Conservation (phyloP, 2,329 filamentous ascomycete species). For the Trichoderma atroviride region DNA sequence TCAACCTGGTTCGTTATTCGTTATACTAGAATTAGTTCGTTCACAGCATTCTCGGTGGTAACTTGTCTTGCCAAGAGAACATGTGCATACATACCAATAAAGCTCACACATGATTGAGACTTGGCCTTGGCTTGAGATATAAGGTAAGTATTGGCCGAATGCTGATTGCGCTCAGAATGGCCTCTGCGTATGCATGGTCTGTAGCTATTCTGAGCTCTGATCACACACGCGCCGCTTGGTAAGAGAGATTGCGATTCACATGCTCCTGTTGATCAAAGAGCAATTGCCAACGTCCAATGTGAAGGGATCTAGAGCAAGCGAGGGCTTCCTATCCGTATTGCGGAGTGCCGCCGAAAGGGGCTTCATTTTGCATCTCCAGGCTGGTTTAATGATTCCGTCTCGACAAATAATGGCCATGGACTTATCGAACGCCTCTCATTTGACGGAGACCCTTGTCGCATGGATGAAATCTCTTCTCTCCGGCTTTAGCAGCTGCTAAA, state of each 20-base stretch:
- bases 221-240: neutral
- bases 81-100: neutral
- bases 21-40: neutral
- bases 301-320: neutral
- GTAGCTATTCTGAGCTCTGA: neutral
- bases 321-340: neutral
- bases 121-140: neutral
- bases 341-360: neutral
- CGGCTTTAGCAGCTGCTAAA: conserved; percentile 25
- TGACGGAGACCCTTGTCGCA: conserved; percentile 21
- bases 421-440: conserved; percentile 26
- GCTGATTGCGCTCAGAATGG: neutral
- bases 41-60: neutral
- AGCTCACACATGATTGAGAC: neutral
- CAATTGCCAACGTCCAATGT: neutral
- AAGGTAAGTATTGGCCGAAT: neutral
- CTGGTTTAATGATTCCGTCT: neutral
- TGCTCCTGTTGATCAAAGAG: neutral
- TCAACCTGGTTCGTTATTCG: neutral
- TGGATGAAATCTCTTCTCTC: conserved; percentile 18
- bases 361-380: neutral
- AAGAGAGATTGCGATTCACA: conserved; percentile 1
- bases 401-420: neutral
- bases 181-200: neutral
- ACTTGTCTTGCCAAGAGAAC: neutral